Evolutionary conservation across 2,329 filamentous ascomycete species (phyloP), one percentile per base, ranked within the genome.

Genomic region (Trichophyton mentagrophytes): DNA sequence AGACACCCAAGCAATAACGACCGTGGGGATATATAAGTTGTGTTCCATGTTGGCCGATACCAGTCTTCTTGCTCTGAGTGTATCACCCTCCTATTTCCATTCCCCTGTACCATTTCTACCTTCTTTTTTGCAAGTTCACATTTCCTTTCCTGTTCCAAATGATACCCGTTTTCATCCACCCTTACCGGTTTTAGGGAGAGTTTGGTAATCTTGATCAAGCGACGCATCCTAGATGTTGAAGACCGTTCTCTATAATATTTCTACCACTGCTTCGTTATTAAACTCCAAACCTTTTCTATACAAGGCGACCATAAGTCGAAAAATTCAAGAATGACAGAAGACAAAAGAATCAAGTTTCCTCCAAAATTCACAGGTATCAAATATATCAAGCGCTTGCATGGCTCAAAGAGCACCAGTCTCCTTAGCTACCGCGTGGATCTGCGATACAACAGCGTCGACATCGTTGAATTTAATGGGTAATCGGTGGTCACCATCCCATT

Each of bases 401-500:
- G 49, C 33, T 59, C 57, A 49, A 15, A 59, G 33, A 59, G 47
- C 58, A 13, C 38, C 57, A 11, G 62, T 61, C 20, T 58, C 20
- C 47, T 40, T 59, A 11, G 62, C 62, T n/a, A 63, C 33, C 9
- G 53, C 60, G 1, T 53, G 33, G 2, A 63, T 63, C 30, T 56
- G 38, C 3, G 59, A 33, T 13, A 58, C 63, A 44, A 88, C 74
- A 8, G 71, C 75, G 57, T 81, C 76, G 2, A 90, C 85, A 71
- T 90, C 87, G 33, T 72, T 74, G 22, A 74, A 76, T 76, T 87
- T 88, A 62, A 91, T 79, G 1, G 87, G 86, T 57, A 92, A 76
- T 4, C 88, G 75, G 70, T 92, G 88, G 1, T 78, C 79, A 0
- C 86, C 88, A 61, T 88, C 80, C 88, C 88, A 91, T 70, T 90